Percentiles rank a stretch among this genome's conserved stretches.
Conservation (phyloP, 495 filamentous ascomycete genomes). For the Trypethelium eluteriae region DNA sequence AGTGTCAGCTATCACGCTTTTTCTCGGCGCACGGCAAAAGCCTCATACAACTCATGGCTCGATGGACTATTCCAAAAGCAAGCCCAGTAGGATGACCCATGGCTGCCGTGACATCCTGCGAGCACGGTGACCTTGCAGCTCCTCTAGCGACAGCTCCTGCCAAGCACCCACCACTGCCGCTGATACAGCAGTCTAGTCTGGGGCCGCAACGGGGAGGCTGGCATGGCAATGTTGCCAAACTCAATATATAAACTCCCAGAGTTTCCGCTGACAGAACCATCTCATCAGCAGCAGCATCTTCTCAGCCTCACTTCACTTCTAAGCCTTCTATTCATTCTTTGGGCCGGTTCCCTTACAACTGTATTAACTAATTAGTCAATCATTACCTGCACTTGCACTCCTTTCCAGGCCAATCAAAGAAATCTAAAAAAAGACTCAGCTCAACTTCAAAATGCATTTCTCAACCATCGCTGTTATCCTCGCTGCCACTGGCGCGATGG, state of each 20-base stretch:
- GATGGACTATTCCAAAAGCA: conserved; percentile 5
- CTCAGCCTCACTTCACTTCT: conserved; percentile 10
- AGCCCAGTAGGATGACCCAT: background rate
- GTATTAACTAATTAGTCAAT: conserved; percentile 13
- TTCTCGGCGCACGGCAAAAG: background rate
- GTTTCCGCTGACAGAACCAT: conserved; percentile 4
- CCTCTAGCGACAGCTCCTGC: conserved; percentile 10
- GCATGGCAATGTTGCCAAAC: background rate
- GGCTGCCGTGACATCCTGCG: background rate
- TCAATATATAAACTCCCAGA: conserved; percentile 4
- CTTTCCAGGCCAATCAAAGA: background rate
- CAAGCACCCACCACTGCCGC: background rate
- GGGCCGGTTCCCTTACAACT: conserved; percentile 11
- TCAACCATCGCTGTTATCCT: conserved; percentile 7
- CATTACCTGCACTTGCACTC: conserved; percentile 9
- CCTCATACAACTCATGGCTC: background rate
- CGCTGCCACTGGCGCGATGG: conserved; percentile 10
- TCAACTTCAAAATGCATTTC: conserved; percentile 6
- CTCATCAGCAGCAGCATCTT: conserved; percentile 9
- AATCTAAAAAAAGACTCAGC: background rate
- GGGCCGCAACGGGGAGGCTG: background rate
- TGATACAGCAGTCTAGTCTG: conserved; percentile 5
- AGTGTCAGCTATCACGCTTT: conserved; percentile 6
- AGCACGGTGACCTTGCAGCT: background rate
- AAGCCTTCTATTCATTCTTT: conserved; percentile 12